phyloP scores from a whole-genome alignment of 1,284 basidiomycete species.

The Malassezia equina region DNA sequence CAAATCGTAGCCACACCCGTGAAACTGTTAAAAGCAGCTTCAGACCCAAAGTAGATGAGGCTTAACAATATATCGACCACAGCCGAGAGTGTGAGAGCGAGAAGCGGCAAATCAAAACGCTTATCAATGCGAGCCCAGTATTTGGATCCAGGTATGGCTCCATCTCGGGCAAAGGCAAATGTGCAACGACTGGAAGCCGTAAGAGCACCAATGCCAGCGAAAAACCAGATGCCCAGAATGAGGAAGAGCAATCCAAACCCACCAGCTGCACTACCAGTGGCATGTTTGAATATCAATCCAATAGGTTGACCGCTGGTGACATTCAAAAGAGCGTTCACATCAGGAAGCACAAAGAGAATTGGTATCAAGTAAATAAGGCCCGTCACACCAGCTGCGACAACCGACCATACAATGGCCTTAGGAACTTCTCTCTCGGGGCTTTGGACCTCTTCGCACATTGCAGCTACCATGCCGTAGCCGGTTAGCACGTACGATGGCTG shows the following conservation, averaged over 20 bases:
- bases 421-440: constrained; percentile 37
- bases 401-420: constrained; percentile 44
- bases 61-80: constrained; percentile 50
- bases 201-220: constrained; percentile 51
- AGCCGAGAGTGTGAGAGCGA: constrained; percentile 49
- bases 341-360: constrained; percentile 51
- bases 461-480: constrained; percentile 48
- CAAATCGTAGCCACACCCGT: constrained; percentile 35
- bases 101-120: constrained; percentile 48
- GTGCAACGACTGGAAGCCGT: constrained; percentile 51
- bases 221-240: constrained; percentile 51
- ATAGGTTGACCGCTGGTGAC: constrained; percentile 51
- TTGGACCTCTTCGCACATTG: constrained; percentile 49
- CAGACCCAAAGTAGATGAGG: constrained; percentile 37
- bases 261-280: constrained; percentile 49
- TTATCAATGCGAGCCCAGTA: constrained; percentile 49
- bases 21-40: constrained; percentile 32
- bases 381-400: constrained; percentile 50
- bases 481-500: constrained; percentile 44
- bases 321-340: constrained; percentile 47
- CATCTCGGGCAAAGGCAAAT: constrained; percentile 51
- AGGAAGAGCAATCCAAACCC: constrained; percentile 51
- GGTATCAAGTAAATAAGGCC: constrained; percentile 51
- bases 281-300: constrained; percentile 50
- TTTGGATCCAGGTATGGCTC: constrained; percentile 49